These are phyloP conservation scores for Colletotrichum noveboracense DNA, from an alignment of 2,329 filamentous ascomycete species.

Conservation along the genomic window DNA sequence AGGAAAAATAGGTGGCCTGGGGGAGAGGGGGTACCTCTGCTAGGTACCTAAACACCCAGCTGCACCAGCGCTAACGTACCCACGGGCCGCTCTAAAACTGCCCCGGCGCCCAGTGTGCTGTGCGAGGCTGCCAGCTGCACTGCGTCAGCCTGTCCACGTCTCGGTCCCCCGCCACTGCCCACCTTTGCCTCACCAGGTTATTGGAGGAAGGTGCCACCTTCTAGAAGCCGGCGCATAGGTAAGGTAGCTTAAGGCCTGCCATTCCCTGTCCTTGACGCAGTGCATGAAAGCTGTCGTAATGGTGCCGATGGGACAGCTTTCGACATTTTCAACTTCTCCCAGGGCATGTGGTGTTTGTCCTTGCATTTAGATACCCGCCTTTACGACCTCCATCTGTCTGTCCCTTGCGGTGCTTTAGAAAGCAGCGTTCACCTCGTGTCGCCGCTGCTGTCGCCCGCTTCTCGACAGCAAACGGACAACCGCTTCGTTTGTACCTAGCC, in stretches of 20 bases:
- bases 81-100: background rate
- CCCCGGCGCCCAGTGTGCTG: background rate
- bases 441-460: background rate
- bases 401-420: background rate
- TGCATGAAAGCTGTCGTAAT: constrained; percentile 15
- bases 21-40: background rate
- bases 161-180: constrained; percentile 10
- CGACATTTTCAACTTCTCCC: background rate
- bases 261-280: background rate
- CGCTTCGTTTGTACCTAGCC: background rate
- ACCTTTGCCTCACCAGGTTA: background rate
- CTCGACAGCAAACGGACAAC: background rate
- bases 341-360: background rate
- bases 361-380: constrained; percentile 6
- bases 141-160: constrained; percentile 19
- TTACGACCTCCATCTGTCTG: background rate
- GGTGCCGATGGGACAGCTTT: background rate
- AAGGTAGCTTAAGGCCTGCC: background rate
- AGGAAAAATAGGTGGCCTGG: background rate
- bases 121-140: constrained; percentile 11
- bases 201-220: background rate
- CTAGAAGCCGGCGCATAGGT: constrained; percentile 1
- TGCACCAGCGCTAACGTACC: background rate
- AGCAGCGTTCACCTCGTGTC: background rate
- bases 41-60: background rate